These are phyloP conservation scores for Cutaneotrichosporon sp. DNA, from an alignment of 1,284 basidiomycete species.

Conservation along the genomic window DNA sequence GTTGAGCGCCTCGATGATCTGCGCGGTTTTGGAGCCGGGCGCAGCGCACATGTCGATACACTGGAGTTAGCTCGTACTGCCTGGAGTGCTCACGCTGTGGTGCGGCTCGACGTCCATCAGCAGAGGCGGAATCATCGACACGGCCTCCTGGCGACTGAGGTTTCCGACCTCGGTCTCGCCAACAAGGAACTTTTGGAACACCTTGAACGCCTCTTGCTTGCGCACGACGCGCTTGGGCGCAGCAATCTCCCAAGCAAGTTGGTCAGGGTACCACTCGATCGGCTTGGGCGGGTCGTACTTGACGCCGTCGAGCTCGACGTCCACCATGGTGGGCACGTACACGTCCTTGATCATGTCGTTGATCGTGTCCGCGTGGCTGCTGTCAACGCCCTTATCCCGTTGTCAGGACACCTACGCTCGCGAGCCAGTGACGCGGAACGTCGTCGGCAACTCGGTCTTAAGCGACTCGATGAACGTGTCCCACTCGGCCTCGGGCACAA, in stretches of 20 bases:
- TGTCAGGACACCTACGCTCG: conserved; percentile 77
- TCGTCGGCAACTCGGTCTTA: conserved; percentile 76
- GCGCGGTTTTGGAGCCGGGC: conserved; percentile 76
- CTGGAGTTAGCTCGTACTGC: conserved; percentile 44
- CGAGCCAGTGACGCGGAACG: conserved; percentile 86
- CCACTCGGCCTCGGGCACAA: conserved; percentile 63
- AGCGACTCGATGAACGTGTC: conserved; percentile 64
- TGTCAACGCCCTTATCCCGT: background rate
- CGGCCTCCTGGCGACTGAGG: conserved; percentile 92
- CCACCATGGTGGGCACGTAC: conserved; percentile 72
- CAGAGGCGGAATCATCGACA: conserved; percentile 96
- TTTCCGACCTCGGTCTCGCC: conserved; percentile 98
- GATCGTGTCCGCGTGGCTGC: conserved; percentile 65
- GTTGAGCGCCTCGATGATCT: conserved; percentile 49
- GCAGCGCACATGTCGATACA: conserved; percentile 99
- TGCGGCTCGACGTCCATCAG: conserved; percentile 91
- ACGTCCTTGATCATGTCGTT: conserved; percentile 66
- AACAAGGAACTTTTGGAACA: conserved; percentile 93
- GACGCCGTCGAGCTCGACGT: conserved; percentile 68
- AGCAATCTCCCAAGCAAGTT: conserved; percentile 92
- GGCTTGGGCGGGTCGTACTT: conserved; percentile 67
- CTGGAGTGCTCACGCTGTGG: conserved; percentile 57
- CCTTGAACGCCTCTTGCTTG: conserved; percentile 88
- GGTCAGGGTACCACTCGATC: conserved; percentile 88
- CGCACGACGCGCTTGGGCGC: conserved; percentile 84